phyloP scores from a whole-genome alignment of 768 basidiomycete species.

The Rhizopogon roseolus region DNA sequence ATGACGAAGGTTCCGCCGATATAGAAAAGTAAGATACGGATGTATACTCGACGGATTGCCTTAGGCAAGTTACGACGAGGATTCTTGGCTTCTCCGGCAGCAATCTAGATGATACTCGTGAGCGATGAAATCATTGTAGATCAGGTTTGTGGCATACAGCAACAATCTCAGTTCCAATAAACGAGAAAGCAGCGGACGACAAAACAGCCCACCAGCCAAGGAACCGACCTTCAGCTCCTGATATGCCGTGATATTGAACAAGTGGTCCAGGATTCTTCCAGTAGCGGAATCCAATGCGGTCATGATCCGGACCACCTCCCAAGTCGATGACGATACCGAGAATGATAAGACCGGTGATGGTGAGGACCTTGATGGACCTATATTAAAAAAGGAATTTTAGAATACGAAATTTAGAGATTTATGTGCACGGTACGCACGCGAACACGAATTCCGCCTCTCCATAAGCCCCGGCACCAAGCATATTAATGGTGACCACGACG shows the following conservation, averaged over 20 bases:
- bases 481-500: conserved; percentile 72
- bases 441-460: conserved; percentile 87
- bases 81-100: conserved; percentile 89
- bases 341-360: conserved; percentile 68
- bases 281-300: conserved; percentile 56
- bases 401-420: conserved; percentile 20
- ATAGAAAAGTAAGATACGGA: conserved; percentile 82
- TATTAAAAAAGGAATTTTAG: background rate
- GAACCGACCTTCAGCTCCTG: conserved; percentile 73
- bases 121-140: background rate
- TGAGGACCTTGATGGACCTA: conserved; percentile 82
- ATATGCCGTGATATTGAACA: conserved; percentile 59
- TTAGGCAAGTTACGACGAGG: conserved; percentile 65
- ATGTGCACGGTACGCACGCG: conserved; percentile 37
- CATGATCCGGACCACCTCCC: conserved; percentile 83
- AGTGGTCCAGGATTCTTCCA: conserved; percentile 92
- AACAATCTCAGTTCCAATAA: conserved; percentile 92
- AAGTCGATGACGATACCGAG: conserved; percentile 76
- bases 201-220: conserved; percentile 66
- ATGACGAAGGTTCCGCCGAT: conserved; percentile 67
- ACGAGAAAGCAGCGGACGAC: conserved; percentile 89
- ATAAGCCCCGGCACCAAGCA: conserved; percentile 73
- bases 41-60: conserved; percentile 55
- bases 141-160: conserved; percentile 47
- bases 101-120: conserved; percentile 46